Evolutionary conservation across 31 red algal species (phyloP).

Genomic region (Pterothamnion heteromorphum): DNA sequence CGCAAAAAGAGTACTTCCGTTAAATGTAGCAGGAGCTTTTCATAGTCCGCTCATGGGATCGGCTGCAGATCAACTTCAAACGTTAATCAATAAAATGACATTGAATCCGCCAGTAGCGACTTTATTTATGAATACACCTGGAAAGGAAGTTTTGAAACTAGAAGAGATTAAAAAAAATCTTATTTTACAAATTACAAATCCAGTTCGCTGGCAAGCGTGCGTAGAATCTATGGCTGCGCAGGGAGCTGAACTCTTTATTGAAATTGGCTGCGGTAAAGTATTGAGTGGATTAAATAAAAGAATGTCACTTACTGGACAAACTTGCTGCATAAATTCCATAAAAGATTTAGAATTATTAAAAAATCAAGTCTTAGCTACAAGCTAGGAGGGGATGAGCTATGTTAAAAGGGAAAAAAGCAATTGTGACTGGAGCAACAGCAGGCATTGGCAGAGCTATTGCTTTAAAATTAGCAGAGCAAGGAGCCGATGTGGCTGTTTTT

Average conservation of each 20-base stretch:
- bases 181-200: constrained; percentile 73
- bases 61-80: constrained; percentile 62
- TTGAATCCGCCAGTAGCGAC: constrained; percentile 62
- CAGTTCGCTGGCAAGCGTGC: constrained; percentile 75
- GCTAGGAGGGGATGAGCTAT: neutral
- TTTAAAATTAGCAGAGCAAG: constrained; percentile 60
- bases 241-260: constrained; percentile 46
- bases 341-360: too few species aligned
- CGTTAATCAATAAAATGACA: constrained; percentile 50
- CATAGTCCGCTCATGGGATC: constrained; percentile 93
- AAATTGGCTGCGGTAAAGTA: constrained; percentile 80
- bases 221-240: constrained; percentile 55
- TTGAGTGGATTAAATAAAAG: constrained; percentile 76
- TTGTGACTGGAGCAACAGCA: constrained; percentile 84
- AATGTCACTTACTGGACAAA: constrained; percentile 50
- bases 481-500: constrained; percentile 91
- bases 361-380: too few species aligned
- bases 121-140: constrained; percentile 63
- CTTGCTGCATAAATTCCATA: too few species aligned
- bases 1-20: constrained; percentile 37
- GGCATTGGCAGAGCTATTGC: constrained; percentile 95
- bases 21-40: constrained; percentile 89
- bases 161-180: constrained; percentile 56
- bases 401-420: constrained; percentile 62
- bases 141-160: neutral